Base-by-base conservation (phyloP, 2,329 filamentous ascomycete genomes). In the Geosmithia morbida region DNA sequence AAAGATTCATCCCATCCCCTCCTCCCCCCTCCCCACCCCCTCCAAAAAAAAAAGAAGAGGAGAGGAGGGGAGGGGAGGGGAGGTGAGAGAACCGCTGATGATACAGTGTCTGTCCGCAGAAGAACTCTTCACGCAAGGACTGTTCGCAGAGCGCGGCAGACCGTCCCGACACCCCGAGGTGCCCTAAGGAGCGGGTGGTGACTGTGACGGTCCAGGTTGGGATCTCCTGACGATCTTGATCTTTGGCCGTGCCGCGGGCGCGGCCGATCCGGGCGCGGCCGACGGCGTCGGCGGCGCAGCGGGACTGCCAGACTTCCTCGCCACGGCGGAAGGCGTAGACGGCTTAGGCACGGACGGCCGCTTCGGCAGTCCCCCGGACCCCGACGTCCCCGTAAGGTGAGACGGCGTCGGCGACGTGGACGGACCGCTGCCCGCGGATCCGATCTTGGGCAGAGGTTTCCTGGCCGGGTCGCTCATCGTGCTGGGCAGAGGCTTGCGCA, bases 401-500 rank as follows among this genome's bases (percentile, higher is more conserved):
- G 22, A 26, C 20, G 47, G 47, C 19, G 42, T 42, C 2, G 43
- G 47, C 7, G 47, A 48, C 43, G 41, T 48, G 5, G 42, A 48
- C 11, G 54, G 49, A 4, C 54, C 48, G 17, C 56, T 8, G 8
- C 22, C 22, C 8, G 22, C 22, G 8, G 22, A 29, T 18, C 33
- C 33, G 6, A 37, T 3, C 33, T 37, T 52, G 2, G 63, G 63
- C 7, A 66, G 53, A 14, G 64, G 63, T 40, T 66, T 66, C 33
- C 64, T 56, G 13, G 56, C 55, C 7, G 62, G 59, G 46, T 66
- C 67, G 13, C 59, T 57, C 1, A 56, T 56, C 22, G 22, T 26
- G 22, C 22, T 26, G 4, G 22, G 22, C 22, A 26, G 22, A 8
- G 22, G 22, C 8, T 26, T 26, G 8, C 22, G 22, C 8, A 26